A percentile compares a stretch with the other conserved stretches of the same genome.
Evolutionary conservation across 441 rosid genomes (phyloP).

Genomic region (Erodium chrysanthum): DNA sequence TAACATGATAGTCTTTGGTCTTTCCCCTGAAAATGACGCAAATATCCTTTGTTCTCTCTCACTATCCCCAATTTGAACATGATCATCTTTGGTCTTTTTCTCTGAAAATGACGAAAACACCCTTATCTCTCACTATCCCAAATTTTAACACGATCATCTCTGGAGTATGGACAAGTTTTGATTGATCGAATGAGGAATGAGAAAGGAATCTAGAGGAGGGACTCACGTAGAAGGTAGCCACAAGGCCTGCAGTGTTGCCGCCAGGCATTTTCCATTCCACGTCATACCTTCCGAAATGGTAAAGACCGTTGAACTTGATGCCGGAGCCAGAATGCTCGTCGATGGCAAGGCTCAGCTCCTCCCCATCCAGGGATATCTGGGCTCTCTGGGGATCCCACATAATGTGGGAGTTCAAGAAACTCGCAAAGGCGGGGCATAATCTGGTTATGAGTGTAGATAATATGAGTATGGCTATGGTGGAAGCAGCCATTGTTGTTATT

Average conservation of each 20-base stretch:
- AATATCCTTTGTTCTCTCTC: too few relatives aligned
- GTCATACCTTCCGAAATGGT: conserved; percentile 1
- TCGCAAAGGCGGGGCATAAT: background rate
- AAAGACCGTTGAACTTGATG: background rate
- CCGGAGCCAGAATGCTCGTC: conserved; percentile 1
- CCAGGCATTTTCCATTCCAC: conserved; percentile 3
- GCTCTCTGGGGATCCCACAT: background rate
- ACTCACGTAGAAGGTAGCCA: background rate
- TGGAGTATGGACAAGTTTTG: background rate
- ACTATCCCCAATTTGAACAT: too few relatives aligned
- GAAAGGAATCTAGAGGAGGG: background rate
- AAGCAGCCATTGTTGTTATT: too few relatives aligned
- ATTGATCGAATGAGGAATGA: background rate
- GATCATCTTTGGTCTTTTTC: too few relatives aligned
- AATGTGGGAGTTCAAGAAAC: background rate
- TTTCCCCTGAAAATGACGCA: too few relatives aligned
- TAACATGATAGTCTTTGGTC: too few relatives aligned
- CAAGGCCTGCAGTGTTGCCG: conserved; percentile 5
- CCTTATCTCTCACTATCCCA: too few relatives aligned
- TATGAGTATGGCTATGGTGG: background rate
- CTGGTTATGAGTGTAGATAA: background rate
- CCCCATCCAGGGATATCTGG: background rate
- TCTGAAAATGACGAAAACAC: too few relatives aligned
- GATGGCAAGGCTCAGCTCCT: background rate
- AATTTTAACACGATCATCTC: too few relatives aligned